Evolutionary conservation across 495 filamentous ascomycete species (phyloP).

Genomic region (Trichoderma erinaceum): DNA sequence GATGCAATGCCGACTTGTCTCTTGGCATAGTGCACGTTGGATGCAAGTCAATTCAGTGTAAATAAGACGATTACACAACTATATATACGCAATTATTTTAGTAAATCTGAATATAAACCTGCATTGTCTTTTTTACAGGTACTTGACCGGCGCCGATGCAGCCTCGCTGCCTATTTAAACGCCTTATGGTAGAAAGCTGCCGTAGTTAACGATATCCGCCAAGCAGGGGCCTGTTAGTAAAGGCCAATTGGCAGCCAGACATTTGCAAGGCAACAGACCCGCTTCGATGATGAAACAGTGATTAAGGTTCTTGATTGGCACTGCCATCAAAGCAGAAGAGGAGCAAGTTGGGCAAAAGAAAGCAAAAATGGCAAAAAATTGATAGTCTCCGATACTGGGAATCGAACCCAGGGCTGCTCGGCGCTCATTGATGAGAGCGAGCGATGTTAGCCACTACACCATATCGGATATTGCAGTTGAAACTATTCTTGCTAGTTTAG

Average conservation of each 20-base stretch:
- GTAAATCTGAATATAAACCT: too few species aligned
- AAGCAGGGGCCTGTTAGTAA: background rate
- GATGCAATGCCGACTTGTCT: background rate
- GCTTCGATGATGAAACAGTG: background rate
- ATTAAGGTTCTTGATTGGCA: background rate
- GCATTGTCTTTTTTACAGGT: too few species aligned
- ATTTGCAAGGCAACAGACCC: background rate
- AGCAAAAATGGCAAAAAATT: background rate
- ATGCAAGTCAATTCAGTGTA: background rate
- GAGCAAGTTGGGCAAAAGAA: background rate
- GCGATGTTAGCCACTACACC: conserved; percentile 12
- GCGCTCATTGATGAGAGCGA: conserved; percentile 14
- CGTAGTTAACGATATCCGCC: background rate
- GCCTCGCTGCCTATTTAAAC: too few species aligned
- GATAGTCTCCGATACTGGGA: conserved; percentile 4
- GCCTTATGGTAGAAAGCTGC: background rate
- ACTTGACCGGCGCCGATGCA: too few species aligned
- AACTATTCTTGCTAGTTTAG: background rate
- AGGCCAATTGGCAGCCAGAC: background rate
- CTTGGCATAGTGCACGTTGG: background rate
- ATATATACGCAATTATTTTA: background rate
- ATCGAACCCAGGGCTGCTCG: conserved; percentile 14
- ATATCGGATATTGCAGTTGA: background rate
- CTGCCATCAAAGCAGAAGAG: background rate
- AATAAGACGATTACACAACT: background rate